Evolutionary conservation across 768 basidiomycete species (phyloP).

Genomic region (Cyathus striatus): DNA sequence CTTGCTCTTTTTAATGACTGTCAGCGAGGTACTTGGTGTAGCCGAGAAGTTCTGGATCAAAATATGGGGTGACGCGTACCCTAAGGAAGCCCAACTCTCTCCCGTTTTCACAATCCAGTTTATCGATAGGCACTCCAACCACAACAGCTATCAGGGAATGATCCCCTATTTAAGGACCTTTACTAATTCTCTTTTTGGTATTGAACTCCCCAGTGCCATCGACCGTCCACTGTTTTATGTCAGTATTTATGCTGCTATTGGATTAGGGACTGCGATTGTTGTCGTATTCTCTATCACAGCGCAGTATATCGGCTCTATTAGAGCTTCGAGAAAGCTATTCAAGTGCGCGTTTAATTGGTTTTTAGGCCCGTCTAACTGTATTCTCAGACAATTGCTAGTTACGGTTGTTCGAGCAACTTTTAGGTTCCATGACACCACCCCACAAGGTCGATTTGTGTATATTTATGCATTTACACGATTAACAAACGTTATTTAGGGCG

Average conservation of each 20-base stretch:
- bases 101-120: constrained; percentile 23
- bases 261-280: constrained; percentile 38
- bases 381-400: constrained; percentile 38
- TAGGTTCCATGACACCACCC: constrained; percentile 81
- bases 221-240: constrained; percentile 65
- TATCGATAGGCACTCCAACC: no score
- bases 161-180: no score
- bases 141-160: no score
- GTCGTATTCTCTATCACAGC: constrained; percentile 37
- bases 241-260: constrained; percentile 53
- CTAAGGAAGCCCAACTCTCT: constrained; percentile 8
- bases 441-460: constrained; percentile 59
- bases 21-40: constrained; percentile 48
- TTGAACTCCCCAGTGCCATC: constrained; percentile 36
- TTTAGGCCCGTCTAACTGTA: neutral
- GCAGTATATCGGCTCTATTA: constrained; percentile 50
- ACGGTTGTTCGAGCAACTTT: constrained; percentile 81
- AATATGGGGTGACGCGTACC: constrained; percentile 69
- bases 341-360: constrained; percentile 18
- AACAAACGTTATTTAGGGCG: constrained; percentile 47
- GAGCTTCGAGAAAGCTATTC: constrained; percentile 33
- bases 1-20: constrained; percentile 40
- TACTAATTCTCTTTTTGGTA: constrained; percentile 8
- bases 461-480: no score
- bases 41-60: constrained; percentile 75